Conservation (phyloP, 2,329 filamentous ascomycete species). For the Nannizzia gypsea region DNA sequence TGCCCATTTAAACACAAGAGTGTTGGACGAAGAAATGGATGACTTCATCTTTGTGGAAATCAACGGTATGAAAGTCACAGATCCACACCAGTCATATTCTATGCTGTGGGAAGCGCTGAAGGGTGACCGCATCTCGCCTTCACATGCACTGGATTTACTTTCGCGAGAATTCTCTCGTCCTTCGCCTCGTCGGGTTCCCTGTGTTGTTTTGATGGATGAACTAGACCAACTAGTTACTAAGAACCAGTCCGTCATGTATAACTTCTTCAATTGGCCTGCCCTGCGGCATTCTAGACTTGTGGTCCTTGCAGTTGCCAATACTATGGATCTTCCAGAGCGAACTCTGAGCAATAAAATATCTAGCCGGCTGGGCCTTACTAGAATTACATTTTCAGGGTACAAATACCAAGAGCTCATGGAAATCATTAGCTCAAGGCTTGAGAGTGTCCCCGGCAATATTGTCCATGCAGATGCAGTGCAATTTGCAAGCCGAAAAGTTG, state of each 20-base stretch:
- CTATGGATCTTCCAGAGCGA: conserved; percentile 93
- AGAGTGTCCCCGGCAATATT: conserved; percentile 76
- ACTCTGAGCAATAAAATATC: conserved; percentile 98
- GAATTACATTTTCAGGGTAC: conserved; percentile 95
- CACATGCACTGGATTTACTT: conserved; percentile 80
- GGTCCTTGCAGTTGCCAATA: conserved; percentile 94
- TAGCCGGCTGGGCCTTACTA: conserved; percentile 74
- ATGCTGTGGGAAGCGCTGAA: conserved; percentile 92
- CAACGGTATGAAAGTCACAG: conserved; percentile 99
- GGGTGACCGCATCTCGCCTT: conserved; percentile 80
- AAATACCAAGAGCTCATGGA: conserved; percentile 95
- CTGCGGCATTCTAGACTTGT: conserved; percentile 84
- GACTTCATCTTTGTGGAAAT: conserved; percentile 99
- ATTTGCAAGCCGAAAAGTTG: conserved; percentile 92
- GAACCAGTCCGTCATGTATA: conserved; percentile 99
- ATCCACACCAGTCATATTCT: conserved; percentile 91
- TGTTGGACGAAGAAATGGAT: conserved; percentile 80
- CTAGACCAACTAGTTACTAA: conserved; percentile 94
- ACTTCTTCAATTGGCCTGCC: conserved; percentile 99
- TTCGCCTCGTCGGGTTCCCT: conserved; percentile 79
- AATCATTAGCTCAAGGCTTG: conserved; percentile 88
- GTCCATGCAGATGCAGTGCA: conserved; percentile 90
- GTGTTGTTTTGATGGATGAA: conserved; percentile 97
- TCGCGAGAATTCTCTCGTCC: conserved; percentile 89
- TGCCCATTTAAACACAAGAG: conserved; percentile 73